Percentiles rank a stretch among this genome's conserved stretches.
phyloP scores from a whole-genome alignment of 129 eudicot species.

The Helichrysum umbraculigerum region DNA sequence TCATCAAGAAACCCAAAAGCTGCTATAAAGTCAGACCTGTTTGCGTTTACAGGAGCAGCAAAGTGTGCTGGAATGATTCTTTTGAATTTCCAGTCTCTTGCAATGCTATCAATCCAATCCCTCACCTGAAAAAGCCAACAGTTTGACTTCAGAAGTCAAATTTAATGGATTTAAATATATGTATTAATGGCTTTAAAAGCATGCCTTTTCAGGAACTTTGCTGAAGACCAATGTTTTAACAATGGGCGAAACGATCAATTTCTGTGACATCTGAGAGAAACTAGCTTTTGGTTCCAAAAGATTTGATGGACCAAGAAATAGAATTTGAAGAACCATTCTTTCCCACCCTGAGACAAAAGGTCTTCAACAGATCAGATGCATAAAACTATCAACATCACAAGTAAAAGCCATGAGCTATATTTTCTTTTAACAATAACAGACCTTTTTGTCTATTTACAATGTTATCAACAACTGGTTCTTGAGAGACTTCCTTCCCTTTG shows the following conservation, averaged over 20 bases:
- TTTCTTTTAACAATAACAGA: constrained; percentile 22
- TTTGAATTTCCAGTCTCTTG: constrained; percentile 88
- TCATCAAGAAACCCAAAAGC: constrained; percentile 97
- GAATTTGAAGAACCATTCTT: constrained; percentile 97
- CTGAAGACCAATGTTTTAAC: constrained; percentile 95
- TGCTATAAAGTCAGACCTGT: constrained; percentile 84
- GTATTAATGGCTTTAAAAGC: constrained; percentile 1
- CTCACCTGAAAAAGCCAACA: constrained; percentile 64
- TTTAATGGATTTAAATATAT: not conserved
- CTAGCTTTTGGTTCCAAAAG: constrained; percentile 88
- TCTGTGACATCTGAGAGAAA: constrained; percentile 96
- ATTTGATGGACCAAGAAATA: constrained; percentile 97
- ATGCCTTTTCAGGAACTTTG: constrained; percentile 98
- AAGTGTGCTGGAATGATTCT: constrained; percentile 97
- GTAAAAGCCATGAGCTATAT: constrained; percentile 10
- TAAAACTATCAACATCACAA: not conserved
- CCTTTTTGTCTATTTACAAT: constrained; percentile 77
- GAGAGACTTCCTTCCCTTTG: constrained; percentile 78
- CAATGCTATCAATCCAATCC: constrained; percentile 90
- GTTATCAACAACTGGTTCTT: constrained; percentile 89
- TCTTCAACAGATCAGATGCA: constrained; percentile 9
- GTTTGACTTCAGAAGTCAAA: constrained; percentile 20
- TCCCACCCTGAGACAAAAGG: constrained; percentile 79
- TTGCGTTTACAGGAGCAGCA: constrained; percentile 89
- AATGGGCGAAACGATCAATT: constrained; percentile 94